Evolutionary conservation across 331 rosid species (phyloP).

Genomic region (Ulmus americana): DNA sequence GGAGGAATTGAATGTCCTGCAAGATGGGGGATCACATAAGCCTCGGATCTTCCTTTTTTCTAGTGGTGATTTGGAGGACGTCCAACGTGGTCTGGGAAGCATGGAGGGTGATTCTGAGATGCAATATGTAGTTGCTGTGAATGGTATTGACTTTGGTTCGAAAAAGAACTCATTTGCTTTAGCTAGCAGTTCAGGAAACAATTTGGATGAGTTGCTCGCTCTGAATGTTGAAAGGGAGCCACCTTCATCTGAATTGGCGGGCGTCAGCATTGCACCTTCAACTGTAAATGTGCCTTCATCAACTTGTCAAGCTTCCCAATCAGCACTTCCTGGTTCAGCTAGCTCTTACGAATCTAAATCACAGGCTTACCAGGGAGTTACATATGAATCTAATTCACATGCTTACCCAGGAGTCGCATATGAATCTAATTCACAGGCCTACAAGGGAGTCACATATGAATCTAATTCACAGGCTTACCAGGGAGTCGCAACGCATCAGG

Average conservation of each 20-base stretch:
- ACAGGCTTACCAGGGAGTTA: slow-evolving; percentile 26
- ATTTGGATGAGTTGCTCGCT: slow-evolving; percentile 38
- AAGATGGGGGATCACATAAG: slow-evolving; percentile 35
- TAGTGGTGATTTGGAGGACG: slow-evolving; percentile 40
- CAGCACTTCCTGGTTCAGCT: slow-evolving; percentile 25
- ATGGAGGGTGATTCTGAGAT: slow-evolving; percentile 39
- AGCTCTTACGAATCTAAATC: slow-evolving; percentile 26
- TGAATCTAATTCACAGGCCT: slow-evolving; percentile 19
- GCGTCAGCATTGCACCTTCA: slow-evolving; percentile 12
- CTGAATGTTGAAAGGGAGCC: slow-evolving; percentile 29
- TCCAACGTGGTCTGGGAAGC: slow-evolving; percentile 32
- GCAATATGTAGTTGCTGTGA: slow-evolving; percentile 48
- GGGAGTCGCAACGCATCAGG: slow-evolving; percentile 28
- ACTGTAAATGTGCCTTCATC: slow-evolving; percentile 24
- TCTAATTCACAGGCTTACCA: slow-evolving; percentile 21
- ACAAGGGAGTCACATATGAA: slow-evolving; percentile 19
- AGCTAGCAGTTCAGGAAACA: slow-evolving; percentile 31
- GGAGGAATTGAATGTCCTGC: slow-evolving; percentile 36
- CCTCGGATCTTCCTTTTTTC: slow-evolving; percentile 48
- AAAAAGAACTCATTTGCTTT: slow-evolving; percentile 38
- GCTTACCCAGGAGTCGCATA: slow-evolving; percentile 23
- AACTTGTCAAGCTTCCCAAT: slow-evolving; percentile 25
- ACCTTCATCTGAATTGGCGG: slow-evolving; percentile 23
- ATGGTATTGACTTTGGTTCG: slow-evolving; percentile 39
- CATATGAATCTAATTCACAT: slow-evolving; percentile 16